Evolutionary conservation across 306 rosid species (phyloP).

Genomic region (Urtica urens): DNA sequence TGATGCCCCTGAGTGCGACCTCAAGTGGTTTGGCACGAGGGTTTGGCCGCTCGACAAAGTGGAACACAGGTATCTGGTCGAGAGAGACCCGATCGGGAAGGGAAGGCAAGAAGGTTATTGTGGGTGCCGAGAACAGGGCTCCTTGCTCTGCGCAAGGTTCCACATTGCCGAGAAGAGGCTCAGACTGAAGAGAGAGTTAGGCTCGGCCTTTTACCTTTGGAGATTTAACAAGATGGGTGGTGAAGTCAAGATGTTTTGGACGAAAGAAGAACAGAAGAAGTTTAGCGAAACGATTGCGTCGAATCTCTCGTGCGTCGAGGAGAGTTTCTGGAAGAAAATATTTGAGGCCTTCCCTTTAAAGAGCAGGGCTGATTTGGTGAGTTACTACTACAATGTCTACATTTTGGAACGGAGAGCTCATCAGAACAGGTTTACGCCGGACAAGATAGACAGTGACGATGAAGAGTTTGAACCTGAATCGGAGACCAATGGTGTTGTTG

Average conservation of each 20-base stretch:
- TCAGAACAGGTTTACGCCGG: slow-evolving; percentile 65
- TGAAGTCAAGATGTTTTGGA: slow-evolving; percentile 44
- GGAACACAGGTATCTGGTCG: slow-evolving; percentile 30
- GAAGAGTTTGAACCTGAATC: slow-evolving; percentile 33
- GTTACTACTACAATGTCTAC: slow-evolving; percentile 83
- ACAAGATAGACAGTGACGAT: slow-evolving; percentile 56
- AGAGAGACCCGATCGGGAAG: slow-evolving; percentile 75
- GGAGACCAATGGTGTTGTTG: slow-evolving; percentile 29
- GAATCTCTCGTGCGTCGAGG: slow-evolving; percentile 27
- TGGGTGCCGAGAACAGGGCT: slow-evolving; percentile 47
- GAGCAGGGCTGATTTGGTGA: slow-evolving; percentile 55
- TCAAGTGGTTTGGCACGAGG: slow-evolving; percentile 62
- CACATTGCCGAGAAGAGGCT: slow-evolving; percentile 57
- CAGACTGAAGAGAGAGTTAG: slow-evolving; percentile 52
- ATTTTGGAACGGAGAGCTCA: slow-evolving; percentile 57
- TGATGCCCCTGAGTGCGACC: slow-evolving; percentile 36
- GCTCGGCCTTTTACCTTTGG: slow-evolving; percentile 49
- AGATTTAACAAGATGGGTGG: slow-evolving; percentile 52
- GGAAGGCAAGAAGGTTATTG: slow-evolving; percentile 76
- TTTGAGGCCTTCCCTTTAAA: slow-evolving; percentile 36
- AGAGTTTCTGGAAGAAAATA: slow-evolving; percentile 42
- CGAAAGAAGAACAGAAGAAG: slow-evolving; percentile 43
- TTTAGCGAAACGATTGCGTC: slow-evolving; percentile 34
- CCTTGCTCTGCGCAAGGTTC: slow-evolving; percentile 51
- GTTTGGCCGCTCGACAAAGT: slow-evolving; percentile 47